Base-by-base conservation (phyloP, 164 flowering plant genomes). In the Echeveria elegans region DNA sequence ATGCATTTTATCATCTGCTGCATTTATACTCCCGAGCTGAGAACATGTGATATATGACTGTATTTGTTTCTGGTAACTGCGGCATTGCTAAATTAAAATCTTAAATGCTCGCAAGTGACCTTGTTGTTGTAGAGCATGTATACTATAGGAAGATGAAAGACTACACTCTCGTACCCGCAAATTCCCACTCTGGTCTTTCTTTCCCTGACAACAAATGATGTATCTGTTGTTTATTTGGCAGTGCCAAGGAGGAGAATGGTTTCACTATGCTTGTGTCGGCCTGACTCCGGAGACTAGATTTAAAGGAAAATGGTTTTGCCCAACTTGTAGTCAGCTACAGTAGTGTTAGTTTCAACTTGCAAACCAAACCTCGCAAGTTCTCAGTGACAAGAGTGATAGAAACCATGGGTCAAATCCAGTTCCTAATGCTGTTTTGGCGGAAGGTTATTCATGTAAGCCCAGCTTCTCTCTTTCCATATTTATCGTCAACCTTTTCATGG, bases 221-320 rank as follows among this genome's bases (percentile, higher is more conserved):
- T n/a, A 41, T 61, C 18, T 38, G 2, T 68, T 62, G 2, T 68
- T 62, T 71, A 26, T 21, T 73, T 16, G 63, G 73, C 87, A 94
- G 99, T 95, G 99, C 78, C 92, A 88, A 87, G 99, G 97, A 66
- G 99, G 99, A 59, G 99, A 95, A 82, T 92, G 99, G 99, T 95
- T 95, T 74, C 99, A 95, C 74, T 95, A 95, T 65, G 43, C 96
- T 0, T 92, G 99, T 71, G 98, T 95, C 66, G 99, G 99, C 58
- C 85, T 95, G 59, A 88, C 97, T 62, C 92, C 97, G n/a, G 99
- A 95, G 81, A 95, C 99, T 48, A 84, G 97, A 76, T 95, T 92
- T 78, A 88, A 86, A 69, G 97, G 96, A 30, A 92, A 95, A 78
- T 92, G 99, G 98, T 92, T 81, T 68, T 92, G 98, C 72, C 99